Evolutionary conservation across 2,329 filamentous ascomycete genomes (phyloP).

Genomic region (Torrubiella hemipterigena): DNA sequence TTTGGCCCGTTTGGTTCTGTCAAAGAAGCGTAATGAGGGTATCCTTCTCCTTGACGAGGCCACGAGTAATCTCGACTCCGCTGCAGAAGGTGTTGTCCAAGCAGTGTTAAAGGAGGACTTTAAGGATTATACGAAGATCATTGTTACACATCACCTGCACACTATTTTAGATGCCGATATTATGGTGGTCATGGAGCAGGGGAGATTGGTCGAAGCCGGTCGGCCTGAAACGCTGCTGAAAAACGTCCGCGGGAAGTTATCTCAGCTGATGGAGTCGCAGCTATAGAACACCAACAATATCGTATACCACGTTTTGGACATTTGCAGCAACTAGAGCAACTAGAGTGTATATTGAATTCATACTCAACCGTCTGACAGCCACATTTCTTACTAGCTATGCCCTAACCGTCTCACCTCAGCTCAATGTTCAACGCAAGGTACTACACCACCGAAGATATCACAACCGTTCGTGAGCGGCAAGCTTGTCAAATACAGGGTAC

Average conservation of each 20-base stretch:
- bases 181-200: conserved; percentile 31
- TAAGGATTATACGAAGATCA: conserved; percentile 33
- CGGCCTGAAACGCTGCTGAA: not conserved
- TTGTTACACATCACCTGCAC: conserved; percentile 25
- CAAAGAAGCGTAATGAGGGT: conserved; percentile 7
- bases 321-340: no score
- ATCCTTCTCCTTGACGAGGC: conserved; percentile 25
- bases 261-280: conserved; percentile 1
- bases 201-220: conserved; percentile 24
- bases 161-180: conserved; percentile 36
- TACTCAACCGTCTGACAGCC: no score
- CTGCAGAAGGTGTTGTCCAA: conserved; percentile 22
- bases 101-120: conserved; percentile 20
- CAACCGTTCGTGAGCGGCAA: no score
- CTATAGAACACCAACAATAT: no score
- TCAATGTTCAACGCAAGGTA: no score
- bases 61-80: conserved; percentile 19
- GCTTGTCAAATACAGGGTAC: no score
- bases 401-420: no score
- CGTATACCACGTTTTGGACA: no score
- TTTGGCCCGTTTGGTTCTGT: conserved; percentile 12
- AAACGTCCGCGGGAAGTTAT: not conserved
- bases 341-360: no score
- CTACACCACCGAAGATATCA: no score
- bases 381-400: no score